Evolutionary conservation across 345 rosid genomes (phyloP).

Genomic region (Draba incana): DNA sequence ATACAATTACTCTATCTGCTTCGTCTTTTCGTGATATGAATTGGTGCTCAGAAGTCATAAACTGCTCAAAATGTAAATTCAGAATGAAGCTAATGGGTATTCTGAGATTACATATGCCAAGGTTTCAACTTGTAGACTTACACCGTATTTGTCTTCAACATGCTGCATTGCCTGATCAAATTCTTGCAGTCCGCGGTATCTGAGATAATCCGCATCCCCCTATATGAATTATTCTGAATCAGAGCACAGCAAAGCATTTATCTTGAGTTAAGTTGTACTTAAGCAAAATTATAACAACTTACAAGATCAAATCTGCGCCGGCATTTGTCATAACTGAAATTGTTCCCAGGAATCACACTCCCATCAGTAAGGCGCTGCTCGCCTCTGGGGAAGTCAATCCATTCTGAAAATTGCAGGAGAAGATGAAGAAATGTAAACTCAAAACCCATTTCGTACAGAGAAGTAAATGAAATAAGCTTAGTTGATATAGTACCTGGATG

Average conservation of each 20-base stretch:
- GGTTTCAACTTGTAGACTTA: constrained; percentile 44
- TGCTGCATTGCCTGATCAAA: constrained; percentile 98
- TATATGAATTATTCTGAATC: constrained; percentile 32
- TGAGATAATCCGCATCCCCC: constrained; percentile 85
- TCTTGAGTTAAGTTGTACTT: constrained; percentile 15
- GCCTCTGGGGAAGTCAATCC: constrained; percentile 99
- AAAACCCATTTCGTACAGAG: neutral
- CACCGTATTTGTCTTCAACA: constrained; percentile 72
- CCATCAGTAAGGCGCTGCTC: constrained; percentile 79
- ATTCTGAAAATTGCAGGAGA: constrained; percentile 57
- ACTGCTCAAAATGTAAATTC: constrained; percentile 47
- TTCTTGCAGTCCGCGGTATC: constrained; percentile 88
- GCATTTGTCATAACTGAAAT: constrained; percentile 83
- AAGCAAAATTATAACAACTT: constrained; percentile 39
- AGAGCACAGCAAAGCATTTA: constrained; percentile 25
- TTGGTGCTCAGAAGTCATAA: constrained; percentile 92
- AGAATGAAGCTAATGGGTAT: neutral
- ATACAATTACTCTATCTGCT: constrained; percentile 74
- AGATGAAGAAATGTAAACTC: constrained; percentile 18
- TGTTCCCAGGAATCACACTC: constrained; percentile 66
- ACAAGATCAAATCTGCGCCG: constrained; percentile 94
- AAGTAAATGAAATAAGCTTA: constrained; percentile 21
- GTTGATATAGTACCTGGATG: constrained; percentile 74
- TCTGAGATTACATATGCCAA: neutral
- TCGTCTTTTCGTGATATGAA: constrained; percentile 79